phyloP scores from a whole-genome alignment of 768 basidiomycete genomes.

The Tylopilus sp. region DNA sequence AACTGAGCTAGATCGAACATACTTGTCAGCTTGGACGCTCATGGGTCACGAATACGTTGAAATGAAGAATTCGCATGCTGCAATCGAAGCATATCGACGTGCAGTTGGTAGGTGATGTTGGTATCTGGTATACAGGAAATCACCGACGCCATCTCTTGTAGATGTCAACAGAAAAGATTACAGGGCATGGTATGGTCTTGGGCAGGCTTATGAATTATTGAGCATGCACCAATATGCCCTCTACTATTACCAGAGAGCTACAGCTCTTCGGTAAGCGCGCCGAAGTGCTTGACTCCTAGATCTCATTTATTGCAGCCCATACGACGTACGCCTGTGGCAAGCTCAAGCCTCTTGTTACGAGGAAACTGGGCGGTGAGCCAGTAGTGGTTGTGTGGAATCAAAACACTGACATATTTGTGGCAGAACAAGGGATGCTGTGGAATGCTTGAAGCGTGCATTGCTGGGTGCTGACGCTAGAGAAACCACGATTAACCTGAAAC shows the following conservation, averaged over 20 bases:
- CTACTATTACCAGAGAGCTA: slow-evolving; percentile 95
- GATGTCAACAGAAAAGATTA: slow-evolving; percentile 98
- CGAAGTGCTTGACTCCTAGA: neutral
- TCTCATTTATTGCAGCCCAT: slow-evolving; percentile 56
- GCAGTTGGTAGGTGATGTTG: slow-evolving; percentile 73
- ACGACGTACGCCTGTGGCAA: slow-evolving; percentile 95
- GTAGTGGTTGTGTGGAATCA: neutral
- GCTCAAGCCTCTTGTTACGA: slow-evolving; percentile 93
- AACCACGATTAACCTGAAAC: slow-evolving; percentile 64
- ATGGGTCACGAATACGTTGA: slow-evolving; percentile 99
- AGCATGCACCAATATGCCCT: slow-evolving; percentile 97
- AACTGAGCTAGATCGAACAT: slow-evolving; percentile 91
- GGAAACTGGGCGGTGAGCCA: slow-evolving; percentile 73
- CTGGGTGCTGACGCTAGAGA: slow-evolving; percentile 77
- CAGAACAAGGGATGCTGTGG: slow-evolving; percentile 85
- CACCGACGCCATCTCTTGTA: slow-evolving; percentile 30
- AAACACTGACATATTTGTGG: slow-evolving; percentile 6
- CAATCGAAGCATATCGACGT: slow-evolving; percentile 94
- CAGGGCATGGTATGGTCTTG: slow-evolving; percentile 97
- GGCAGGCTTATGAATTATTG: slow-evolving; percentile 94
- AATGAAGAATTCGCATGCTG: slow-evolving; percentile 98
- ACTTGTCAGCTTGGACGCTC: slow-evolving; percentile 95
- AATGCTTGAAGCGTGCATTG: slow-evolving; percentile 88
- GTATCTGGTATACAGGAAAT: neutral
- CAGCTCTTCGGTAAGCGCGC: slow-evolving; percentile 69